A percentile compares a stretch with the other conserved stretches of the same genome.
phyloP scores from a whole-genome alignment of 2,329 filamentous ascomycete genomes.

The Sporothrix pseudoabietina region DNA sequence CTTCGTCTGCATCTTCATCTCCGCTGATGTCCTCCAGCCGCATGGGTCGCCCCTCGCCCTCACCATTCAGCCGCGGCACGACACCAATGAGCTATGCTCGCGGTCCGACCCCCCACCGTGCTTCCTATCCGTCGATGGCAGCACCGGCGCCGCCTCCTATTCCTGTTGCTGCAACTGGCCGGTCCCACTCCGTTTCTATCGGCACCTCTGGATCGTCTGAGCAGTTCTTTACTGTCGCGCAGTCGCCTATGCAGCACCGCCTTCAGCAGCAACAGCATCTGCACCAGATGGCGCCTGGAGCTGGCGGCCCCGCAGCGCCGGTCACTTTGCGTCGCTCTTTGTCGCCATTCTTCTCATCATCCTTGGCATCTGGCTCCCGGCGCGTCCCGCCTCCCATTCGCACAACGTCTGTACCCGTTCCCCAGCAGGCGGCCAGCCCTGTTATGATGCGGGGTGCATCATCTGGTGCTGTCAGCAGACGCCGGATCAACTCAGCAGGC shows the following conservation, averaged over 20 bases:
- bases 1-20: constrained; percentile 34
- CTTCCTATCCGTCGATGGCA: constrained; percentile 3
- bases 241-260: constrained; percentile 43
- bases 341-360: constrained; percentile 32
- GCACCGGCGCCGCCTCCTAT: constrained; percentile 39
- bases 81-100: background rate
- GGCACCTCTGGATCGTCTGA: constrained; percentile 43
- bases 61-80: constrained; percentile 27
- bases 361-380: constrained; percentile 2
- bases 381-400: constrained; percentile 53
- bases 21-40: constrained; percentile 5
- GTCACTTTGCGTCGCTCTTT: constrained; percentile 25
- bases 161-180: background rate
- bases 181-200: constrained; percentile 25
- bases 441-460: constrained; percentile 31
- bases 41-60: constrained; percentile 20
- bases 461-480: constrained; percentile 39
- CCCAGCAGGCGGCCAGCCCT: constrained; percentile 38
- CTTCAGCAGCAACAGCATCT: constrained; percentile 12
- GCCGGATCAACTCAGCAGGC: constrained; percentile 51
- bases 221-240: constrained; percentile 43
- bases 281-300: constrained; percentile 34
- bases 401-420: constrained; percentile 54
- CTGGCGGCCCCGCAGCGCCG: background rate
- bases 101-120: background rate